Conservation (phyloP, 805 yeast species). For the Lipomyces yamadae region DNA sequence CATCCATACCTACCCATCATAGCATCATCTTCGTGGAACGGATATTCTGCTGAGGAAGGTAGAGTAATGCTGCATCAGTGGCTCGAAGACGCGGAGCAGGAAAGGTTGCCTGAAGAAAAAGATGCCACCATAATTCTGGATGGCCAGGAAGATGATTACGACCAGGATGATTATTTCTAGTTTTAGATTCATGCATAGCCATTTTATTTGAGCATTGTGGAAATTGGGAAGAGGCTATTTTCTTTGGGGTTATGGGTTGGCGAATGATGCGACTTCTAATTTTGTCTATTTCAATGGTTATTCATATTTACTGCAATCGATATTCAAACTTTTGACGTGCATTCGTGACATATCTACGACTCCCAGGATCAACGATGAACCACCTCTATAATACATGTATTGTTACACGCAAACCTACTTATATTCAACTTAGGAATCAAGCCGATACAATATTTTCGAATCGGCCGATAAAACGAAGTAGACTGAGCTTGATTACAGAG, state of each 20-base stretch:
- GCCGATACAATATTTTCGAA: neutral
- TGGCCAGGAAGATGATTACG: conserved; percentile 18
- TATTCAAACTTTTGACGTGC: no score
- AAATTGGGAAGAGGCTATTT: neutral
- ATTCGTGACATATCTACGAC: neutral
- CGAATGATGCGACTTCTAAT: neutral
- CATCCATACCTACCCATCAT: conserved; percentile 41
- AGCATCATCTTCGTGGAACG: conserved; percentile 34
- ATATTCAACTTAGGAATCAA: neutral
- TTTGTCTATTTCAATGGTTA: neutral
- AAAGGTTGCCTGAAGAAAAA: neutral
- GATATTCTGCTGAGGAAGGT: conserved; percentile 32
- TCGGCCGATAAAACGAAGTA: neutral
- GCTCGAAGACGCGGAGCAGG: conserved; percentile 30
- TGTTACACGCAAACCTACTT: neutral
- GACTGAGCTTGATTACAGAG: neutral
- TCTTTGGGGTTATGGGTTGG: neutral
- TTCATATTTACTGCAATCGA: neutral
- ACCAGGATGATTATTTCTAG: conserved; percentile 22
- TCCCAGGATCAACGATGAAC: neutral
- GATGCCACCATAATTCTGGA: neutral
- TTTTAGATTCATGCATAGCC: neutral
- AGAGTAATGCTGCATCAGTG: conserved; percentile 32
- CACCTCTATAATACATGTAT: neutral
- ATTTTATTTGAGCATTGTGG: neutral